These are phyloP conservation scores for Saccharomyces hybrid DNA, from an alignment of 1,139 yeast genomes.

Conservation along the genomic window DNA sequence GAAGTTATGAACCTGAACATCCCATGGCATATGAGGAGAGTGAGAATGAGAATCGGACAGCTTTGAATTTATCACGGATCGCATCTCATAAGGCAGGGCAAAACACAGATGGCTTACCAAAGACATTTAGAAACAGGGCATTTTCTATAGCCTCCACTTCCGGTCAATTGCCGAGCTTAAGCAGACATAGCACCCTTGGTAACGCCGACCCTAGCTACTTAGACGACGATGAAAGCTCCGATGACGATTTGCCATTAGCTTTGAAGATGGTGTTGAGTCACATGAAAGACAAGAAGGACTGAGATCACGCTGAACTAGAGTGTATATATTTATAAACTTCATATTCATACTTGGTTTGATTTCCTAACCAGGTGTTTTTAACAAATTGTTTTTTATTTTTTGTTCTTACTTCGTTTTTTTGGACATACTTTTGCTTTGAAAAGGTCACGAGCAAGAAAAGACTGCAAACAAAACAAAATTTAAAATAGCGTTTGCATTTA, in stretches of 20 bases:
- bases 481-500: not conserved
- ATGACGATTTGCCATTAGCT: conserved; percentile 34
- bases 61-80: conserved; percentile 22
- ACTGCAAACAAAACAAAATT: not conserved
- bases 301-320: no score
- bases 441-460: no score
- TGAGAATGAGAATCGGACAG: not conserved
- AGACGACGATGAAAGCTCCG: conserved; percentile 36
- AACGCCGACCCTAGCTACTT: conserved; percentile 18
- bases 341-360: not conserved
- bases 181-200: conserved; percentile 29
- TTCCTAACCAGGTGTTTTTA: not conserved
- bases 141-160: conserved; percentile 32
- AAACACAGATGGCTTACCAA: conserved; percentile 20
- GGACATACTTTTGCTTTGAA: no score
- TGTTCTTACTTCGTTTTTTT: no score
- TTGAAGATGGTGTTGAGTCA: conserved; percentile 32
- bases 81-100: conserved; percentile 24
- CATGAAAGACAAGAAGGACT: conserved; percentile 10
- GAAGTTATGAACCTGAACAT: conserved; percentile 2
- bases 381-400: not conserved
- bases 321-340: not conserved
- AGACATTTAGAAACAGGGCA: conserved; percentile 31
- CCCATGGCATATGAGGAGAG: conserved; percentile 4
- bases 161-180: conserved; percentile 9